Base-by-base conservation (phyloP, 2,329 filamentous ascomycete species). In the Dothistroma pini region DNA sequence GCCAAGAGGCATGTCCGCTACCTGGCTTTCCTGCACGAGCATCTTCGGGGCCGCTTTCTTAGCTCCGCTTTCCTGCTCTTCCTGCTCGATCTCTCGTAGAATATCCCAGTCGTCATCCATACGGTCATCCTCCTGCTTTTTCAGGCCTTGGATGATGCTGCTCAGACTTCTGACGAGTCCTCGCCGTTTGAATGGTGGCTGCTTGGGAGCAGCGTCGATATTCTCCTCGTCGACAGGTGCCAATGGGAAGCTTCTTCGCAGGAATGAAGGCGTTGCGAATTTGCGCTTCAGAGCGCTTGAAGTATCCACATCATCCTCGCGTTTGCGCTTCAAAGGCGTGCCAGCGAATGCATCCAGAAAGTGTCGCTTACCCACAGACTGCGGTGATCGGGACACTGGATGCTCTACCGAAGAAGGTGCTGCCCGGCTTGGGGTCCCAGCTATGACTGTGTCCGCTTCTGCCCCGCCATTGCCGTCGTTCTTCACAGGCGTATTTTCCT, bases 91-190 rank as follows among this genome's bases (percentile, higher is more conserved):
- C 71, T 92, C 90, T n/a, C 83, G 83, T 71, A 93, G 76, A 1
- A 87, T 85, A 8, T 92, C 89, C 62, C 90, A 77, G 35, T 93
- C 89, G 29, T 93, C 89, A 55, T 91, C 89, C 57, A 88, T 77
- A 19, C 79, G 78, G 50, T 89, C 84, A 56, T 91, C 88, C 71
- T 91, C 86, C 58, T 90, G 80, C 70, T 86, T 86, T 63, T 87
- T 82, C 66, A 93, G 77, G 25, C 84, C 84, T 21, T 88, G 86
- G 22, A 93, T 87, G 66, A 93, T 88, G 64, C 85, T 87, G 72
- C 89, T 93, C 58, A 95, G 75, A 31, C 88, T 89, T 60, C 88
- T 82, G 1, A 85, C 84, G n/a, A 90, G 76, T 1, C 72, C 70
- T 32, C 75, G 70, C 63, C 75, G 75, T 68, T 76, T 77, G 74